Base-by-base conservation (phyloP, 352 stramenopile genomes). In the Globisporangium lucens region DNA sequence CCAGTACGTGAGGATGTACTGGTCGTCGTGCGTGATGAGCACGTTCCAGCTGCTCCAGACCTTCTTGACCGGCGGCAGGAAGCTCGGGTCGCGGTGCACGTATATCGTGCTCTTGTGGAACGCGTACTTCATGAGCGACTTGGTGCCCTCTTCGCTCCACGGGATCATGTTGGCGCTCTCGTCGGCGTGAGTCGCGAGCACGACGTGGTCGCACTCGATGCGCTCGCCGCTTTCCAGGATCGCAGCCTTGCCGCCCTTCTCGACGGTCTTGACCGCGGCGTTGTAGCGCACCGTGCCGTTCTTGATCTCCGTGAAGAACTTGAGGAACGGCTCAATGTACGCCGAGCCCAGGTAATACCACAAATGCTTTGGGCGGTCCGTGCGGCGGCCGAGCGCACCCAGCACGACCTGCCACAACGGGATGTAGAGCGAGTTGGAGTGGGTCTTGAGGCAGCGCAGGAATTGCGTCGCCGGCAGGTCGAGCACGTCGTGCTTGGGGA, bases 61-160 rank as follows among this genome's bases (percentile, higher is more conserved):
- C 68, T 89, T 91, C 71, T 90, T 87, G 59, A 85, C 84, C 9
- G 76, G 76, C 56, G 85, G 82, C 61, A 95, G 65, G 74, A 95
- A 90, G 67, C 70, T 73, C 61, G 83, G 74, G 67, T 95, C 87
- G 59, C 87, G 85, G 68, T 95, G 87, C 36, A 95, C 77, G 69
- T 92, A 95, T 77, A 95, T 93, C 82, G 91, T 93, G 70, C 83
- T 90, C 75, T 93, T 93, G 83, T 95, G 87, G 81, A 79, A 95
- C 70, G 87, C 73, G 75, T 83, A 95, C 62, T 85, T 82, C 83
- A 89, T 91, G 53, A 95, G 73, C 69, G 81, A 89, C 56, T 78
- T 74, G 68, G 83, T 79, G 51, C 81, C 83, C 47, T 77, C 75
- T 52, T 83, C 73, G 65, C 82, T 91, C 85, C 85, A 95, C 51